A percentile compares a stretch with the other conserved stretches of the same genome.
Evolutionary conservation across 352 stramenopile genomes (phyloP).

Genomic region (Phytophthora fragariae): DNA sequence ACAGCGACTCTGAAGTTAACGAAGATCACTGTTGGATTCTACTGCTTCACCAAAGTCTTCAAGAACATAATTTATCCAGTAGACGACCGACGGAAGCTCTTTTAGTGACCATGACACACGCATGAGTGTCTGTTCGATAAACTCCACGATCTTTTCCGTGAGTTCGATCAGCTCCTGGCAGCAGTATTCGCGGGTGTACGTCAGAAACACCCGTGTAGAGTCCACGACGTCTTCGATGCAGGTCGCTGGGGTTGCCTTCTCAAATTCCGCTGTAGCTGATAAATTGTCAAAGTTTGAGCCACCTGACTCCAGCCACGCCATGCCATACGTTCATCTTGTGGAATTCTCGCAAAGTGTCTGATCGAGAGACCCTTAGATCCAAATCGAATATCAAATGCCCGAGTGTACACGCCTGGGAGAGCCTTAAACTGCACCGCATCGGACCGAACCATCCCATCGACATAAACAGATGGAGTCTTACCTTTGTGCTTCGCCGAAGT

Average conservation of each 20-base stretch:
- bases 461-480: neutral
- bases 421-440: neutral
- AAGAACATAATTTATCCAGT: conserved; percentile 7
- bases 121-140: conserved; percentile 10
- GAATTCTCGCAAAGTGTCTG: neutral
- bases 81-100: conserved; percentile 1
- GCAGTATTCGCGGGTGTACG: neutral
- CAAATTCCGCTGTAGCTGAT: conserved; percentile 7
- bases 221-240: conserved; percentile 1
- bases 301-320: neutral
- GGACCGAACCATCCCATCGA: neutral
- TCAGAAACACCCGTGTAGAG: neutral
- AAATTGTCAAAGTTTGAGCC: conserved; percentile 15
- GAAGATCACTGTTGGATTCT: neutral
- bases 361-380: neutral
- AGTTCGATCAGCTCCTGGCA: conserved; percentile 3
- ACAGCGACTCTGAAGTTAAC: neutral
- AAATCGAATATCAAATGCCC: neutral
- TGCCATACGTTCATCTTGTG: neutral
- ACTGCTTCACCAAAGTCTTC: conserved; percentile 6
- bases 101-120: neutral
- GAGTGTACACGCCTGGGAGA: neutral
- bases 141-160: neutral
- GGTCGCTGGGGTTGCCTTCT: neutral
- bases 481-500: neutral